Evolutionary conservation across 148 eudicot species (phyloP).

Genomic region (Vaccinium myrtillus): DNA sequence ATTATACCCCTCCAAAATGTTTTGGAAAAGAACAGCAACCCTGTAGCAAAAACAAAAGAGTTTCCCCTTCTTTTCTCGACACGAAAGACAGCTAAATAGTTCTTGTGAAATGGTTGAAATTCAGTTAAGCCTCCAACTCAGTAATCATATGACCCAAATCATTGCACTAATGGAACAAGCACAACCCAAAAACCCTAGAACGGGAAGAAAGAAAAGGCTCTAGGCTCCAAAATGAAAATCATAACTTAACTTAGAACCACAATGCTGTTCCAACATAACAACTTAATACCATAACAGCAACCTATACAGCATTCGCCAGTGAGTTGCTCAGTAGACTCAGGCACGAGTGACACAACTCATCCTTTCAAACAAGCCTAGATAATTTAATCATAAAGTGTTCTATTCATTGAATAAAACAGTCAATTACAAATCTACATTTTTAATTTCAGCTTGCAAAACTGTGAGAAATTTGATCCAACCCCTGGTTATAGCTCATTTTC

Average conservation of each 20-base stretch:
- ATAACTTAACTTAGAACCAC: no score
- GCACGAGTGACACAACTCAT: background rate
- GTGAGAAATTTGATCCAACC: background rate
- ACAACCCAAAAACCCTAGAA: no score
- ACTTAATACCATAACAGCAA: no score
- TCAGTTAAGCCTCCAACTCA: background rate
- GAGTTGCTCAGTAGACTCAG: background rate
- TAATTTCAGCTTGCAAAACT: background rate
- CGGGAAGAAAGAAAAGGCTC: no score
- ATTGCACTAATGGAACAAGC: no score
- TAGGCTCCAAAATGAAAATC: background rate
- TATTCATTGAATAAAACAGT: background rate
- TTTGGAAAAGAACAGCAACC: background rate
- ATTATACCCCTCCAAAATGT: background rate
- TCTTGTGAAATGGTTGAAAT: background rate
- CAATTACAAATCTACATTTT: background rate
- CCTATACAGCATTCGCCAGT: background rate
- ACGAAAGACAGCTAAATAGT: background rate
- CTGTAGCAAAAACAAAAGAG: background rate
- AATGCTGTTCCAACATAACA: no score
- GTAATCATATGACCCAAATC: no score
- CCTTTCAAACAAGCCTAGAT: background rate
- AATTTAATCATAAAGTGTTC: background rate
- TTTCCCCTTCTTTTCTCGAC: background rate
- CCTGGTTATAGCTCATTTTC: background rate